Evolutionary conservation across 495 filamentous ascomycete genomes (phyloP), one percentile per base, ranked within the genome.

Genomic region (Daldinia decipiens): DNA sequence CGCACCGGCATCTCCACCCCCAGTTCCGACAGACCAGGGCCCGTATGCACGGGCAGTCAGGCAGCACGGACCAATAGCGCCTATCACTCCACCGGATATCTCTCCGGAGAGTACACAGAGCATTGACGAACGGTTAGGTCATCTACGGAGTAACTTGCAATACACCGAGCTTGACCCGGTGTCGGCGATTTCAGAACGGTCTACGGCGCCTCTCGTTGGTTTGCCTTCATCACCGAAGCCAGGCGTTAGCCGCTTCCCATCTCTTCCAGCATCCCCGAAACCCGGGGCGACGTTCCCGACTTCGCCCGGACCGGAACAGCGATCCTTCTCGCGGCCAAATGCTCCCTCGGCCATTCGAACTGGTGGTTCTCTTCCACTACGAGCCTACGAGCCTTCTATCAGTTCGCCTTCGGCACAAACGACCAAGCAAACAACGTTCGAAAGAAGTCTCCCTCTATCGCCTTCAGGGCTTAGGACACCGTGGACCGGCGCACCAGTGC

Each of bases 361-460:
- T 21, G 83, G 83, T 24, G 83, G 83, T 34, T 66, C 80, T 4
- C 82, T 92, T 17, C 90, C 90, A 1, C 83, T 92, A 65, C 88
- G 90, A 56, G 82, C 82, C 6, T 86, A 86, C 79, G 82, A 92
- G 79, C 83, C 90, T 67, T 32, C 88, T 24, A 71, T 85, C 2
- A 77, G 84, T 17, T 82, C 81, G 60, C 83, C 84, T 1, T 82
- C 82, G 4, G 65, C 73, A 11, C 78, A 81, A 26, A 85, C 84
- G 5, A 93, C 91, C 59, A 94, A 93, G 81, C 92, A 92, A 15
- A 94, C 92, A 0, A 88, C 93, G 5, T 83, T 94, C 19, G 93
- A 95, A 67, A 84, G 92, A 4, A 85, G 86, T 4, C 74, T 75
- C 0, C 86, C 91, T 38, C 76, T 82, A 24, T 82, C 82, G 3